Percentiles rank a stretch among this genome's conserved stretches.
phyloP scores from a whole-genome alignment of 1,284 basidiomycete species.

The Papiliotrema terrestris region DNA sequence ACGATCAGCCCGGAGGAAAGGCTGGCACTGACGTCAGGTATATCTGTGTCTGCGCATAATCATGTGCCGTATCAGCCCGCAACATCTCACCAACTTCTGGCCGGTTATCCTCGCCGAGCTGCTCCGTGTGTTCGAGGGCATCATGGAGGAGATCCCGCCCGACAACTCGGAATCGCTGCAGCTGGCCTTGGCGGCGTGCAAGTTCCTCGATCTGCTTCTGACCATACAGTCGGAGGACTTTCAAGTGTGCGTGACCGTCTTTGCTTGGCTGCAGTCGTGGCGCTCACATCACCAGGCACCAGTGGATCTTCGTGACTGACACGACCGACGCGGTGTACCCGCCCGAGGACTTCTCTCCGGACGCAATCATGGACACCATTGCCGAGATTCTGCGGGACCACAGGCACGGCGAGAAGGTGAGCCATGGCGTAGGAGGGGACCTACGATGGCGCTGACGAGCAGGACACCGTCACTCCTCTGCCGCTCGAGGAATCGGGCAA shows the following conservation, averaged over 20 bases:
- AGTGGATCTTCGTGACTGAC: constrained; percentile 99
- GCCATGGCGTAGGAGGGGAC: constrained; percentile 3
- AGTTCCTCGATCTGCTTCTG: constrained; percentile 87
- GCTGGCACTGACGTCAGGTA: constrained; percentile 38
- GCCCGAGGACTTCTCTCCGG: constrained; percentile 74
- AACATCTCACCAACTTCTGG: constrained; percentile 95
- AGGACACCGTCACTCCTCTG: background rate
- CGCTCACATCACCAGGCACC: constrained; percentile 64
- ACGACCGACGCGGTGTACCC: constrained; percentile 92
- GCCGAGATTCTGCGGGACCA: constrained; percentile 69
- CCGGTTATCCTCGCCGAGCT: constrained; percentile 91
- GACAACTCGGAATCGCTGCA: constrained; percentile 80
- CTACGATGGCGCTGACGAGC: constrained; percentile 17
- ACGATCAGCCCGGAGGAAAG: too few relatives aligned
- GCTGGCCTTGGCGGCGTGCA: constrained; percentile 81
- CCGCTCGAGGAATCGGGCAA: constrained; percentile 6
- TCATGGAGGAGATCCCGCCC: constrained; percentile 51
- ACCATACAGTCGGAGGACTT: constrained; percentile 95
- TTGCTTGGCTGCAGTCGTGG: background rate
- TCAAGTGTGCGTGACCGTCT: constrained; percentile 68
- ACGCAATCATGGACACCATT: constrained; percentile 85
- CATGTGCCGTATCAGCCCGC: constrained; percentile 83
- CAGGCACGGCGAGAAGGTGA: constrained; percentile 54
- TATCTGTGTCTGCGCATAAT: constrained; percentile 91
- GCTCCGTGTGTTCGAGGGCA: constrained; percentile 59